phyloP scores from a whole-genome alignment of 306 rosid species.

The Psophocarpus tetragonolobus region DNA sequence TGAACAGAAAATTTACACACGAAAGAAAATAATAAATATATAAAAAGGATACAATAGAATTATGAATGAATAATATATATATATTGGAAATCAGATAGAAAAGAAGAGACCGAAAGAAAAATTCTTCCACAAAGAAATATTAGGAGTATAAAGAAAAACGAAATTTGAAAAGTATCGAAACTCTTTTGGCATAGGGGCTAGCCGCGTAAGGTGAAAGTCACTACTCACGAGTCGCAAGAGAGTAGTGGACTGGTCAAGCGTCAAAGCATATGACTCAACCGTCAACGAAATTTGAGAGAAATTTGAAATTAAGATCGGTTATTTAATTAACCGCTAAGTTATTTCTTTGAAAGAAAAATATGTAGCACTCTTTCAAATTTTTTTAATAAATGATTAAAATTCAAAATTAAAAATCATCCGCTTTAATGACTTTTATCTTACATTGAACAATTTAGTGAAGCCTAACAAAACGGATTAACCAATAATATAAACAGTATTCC shows the following conservation, averaged over 20 bases:
- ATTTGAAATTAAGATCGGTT: not conserved
- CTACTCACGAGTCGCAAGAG: not conserved
- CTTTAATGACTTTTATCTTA: too few species aligned
- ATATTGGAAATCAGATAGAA: not conserved
- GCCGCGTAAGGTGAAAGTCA: constrained; percentile 12
- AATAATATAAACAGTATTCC: too few species aligned
- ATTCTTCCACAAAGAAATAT: not conserved
- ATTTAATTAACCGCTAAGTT: too few species aligned
- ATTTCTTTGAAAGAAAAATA: too few species aligned
- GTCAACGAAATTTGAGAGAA: not conserved
- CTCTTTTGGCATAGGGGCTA: not conserved
- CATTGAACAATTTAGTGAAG: too few species aligned
- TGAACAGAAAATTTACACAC: not conserved
- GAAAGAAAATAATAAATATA: not conserved
- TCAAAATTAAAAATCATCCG: too few species aligned
- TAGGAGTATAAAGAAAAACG: not conserved
- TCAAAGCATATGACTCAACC: not conserved
- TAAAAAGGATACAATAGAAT: not conserved
- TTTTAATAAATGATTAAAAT: too few species aligned
- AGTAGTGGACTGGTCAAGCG: not conserved
- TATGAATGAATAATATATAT: too few species aligned
- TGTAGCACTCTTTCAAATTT: too few species aligned
- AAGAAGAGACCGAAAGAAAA: not conserved
- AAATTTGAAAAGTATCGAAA: not conserved
- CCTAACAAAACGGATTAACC: too few species aligned